Base-by-base conservation (phyloP, 2,329 filamentous ascomycete species). In the Penicillium sp. region DNA sequence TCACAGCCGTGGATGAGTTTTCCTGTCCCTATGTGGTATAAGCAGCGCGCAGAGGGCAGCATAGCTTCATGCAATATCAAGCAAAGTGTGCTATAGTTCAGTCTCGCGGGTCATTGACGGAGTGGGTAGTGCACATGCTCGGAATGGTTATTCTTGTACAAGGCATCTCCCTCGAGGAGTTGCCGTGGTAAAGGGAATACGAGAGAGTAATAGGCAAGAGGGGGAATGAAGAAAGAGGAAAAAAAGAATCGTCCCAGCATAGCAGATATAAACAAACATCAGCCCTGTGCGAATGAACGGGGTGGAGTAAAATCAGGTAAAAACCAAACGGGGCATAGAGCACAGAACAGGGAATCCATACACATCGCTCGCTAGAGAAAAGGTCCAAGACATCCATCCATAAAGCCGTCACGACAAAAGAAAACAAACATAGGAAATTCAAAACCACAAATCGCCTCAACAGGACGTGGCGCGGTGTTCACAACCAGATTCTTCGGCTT, bases 351-450 rank as follows among this genome's bases (percentile, higher is more conserved):
- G 50, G 53, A 51, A 49, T 58, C 58, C 58, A 58, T 57, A 62
- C 57, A 66, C 59, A 62, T 68, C 64, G 68, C 67, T 68, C 62
- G 67, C 66, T 69, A 62, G 53, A 58, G 50, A 58, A 56, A 55
- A 54, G 56, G 53, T 53, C 55, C 59, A 55, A 60, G 53, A 55
- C 56, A 60, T 63, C 57, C 60, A 65, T 64, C 63, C 62, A 60
- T 62, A 64, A 61, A 58, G 52, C 56, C 57, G 58, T 61, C 37
- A 60, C 54, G 47, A 63, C 49, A 62, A 53, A 57, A 55, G 55
- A 57, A 58, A 51, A 51, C 4, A 33, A 33, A 35, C 16, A 35
- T 25, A 53, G 42, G 40, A 56, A 57, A 48, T 46, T 46, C 49
- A 38, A 29, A 46, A 30, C n/a, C 30, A 33, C 42, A 51, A 34